Percentiles rank a stretch among this genome's conserved stretches.
Conservation (phyloP, 345 rosid species). For the Arabis alpina region DNA sequence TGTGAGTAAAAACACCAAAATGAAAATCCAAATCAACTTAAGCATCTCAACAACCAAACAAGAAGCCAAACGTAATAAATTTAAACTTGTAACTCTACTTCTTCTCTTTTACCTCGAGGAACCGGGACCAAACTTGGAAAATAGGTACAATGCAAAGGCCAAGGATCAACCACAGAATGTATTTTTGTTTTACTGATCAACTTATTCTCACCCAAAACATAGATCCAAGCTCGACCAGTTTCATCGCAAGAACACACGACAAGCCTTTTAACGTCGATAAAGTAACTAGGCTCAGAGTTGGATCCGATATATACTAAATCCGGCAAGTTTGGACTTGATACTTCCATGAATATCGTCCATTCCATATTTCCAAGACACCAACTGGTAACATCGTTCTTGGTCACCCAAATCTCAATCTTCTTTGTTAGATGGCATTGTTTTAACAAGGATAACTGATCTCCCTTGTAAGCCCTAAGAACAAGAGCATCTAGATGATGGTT, state of each 20-base stretch:
- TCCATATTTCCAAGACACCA: not conserved
- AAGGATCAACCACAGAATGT: constrained; percentile 1
- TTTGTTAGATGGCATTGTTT: not conserved
- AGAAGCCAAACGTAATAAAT: not conserved
- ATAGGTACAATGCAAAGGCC: constrained; percentile 4
- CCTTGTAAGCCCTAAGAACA: not conserved
- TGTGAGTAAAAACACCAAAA: constrained; percentile 2
- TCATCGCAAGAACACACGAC: too few relatives aligned
- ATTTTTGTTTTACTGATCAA: not conserved
- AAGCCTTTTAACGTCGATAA: too few relatives aligned
- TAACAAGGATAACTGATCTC: not conserved
- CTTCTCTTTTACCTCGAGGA: constrained; percentile 6
- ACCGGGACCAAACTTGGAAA: not conserved
- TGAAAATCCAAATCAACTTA: not conserved
- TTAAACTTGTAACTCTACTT: constrained; percentile 2
- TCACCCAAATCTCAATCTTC: constrained; percentile 22
- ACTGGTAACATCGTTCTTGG: not conserved
- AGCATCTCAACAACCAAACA: constrained; percentile 9
- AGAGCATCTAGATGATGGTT: not conserved
- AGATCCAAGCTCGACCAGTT: too few relatives aligned
- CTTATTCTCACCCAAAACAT: too few relatives aligned
- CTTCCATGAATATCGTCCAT: constrained; percentile 13
- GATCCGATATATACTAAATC: not conserved
- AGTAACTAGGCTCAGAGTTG: not conserved
- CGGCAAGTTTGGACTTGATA: constrained; percentile 4